Evolutionary conservation across 1,139 yeast genomes (phyloP).

Genomic region (Blastobotrys proliferans): DNA sequence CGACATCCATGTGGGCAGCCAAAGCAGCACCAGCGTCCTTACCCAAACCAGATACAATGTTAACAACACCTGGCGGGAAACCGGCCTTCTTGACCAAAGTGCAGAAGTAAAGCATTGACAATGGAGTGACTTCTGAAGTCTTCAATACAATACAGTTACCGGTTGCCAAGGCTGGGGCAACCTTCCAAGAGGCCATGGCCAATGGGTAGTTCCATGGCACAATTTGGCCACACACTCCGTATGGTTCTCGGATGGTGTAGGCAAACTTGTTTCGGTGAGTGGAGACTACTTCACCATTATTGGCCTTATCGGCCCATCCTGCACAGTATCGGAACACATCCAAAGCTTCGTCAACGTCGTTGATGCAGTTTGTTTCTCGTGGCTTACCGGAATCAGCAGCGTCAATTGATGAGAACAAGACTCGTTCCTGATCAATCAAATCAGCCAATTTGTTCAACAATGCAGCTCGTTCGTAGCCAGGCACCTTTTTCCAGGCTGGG

Average conservation of each 20-base stretch:
- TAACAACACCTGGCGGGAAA: slow-evolving; percentile 74
- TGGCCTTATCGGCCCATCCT: slow-evolving; percentile 79
- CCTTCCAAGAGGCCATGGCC: slow-evolving; percentile 68
- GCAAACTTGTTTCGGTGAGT: slow-evolving; percentile 57
- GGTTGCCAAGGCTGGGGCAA: slow-evolving; percentile 77
- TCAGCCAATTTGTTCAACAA: slow-evolving; percentile 50
- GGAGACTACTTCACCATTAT: slow-evolving; percentile 65
- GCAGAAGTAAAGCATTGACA: slow-evolving; percentile 67
- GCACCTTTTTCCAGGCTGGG: slow-evolving; percentile 45
- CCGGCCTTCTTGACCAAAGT: slow-evolving; percentile 64
- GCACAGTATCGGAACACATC: slow-evolving; percentile 56
- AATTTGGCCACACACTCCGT: slow-evolving; percentile 85
- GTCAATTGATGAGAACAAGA: slow-evolving; percentile 52
- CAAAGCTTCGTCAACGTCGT: slow-evolving; percentile 58
- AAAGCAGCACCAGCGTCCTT: slow-evolving; percentile 70
- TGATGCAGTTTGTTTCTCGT: slow-evolving; percentile 41
- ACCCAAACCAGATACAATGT: slow-evolving; percentile 74
- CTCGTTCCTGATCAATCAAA: slow-evolving; percentile 46
- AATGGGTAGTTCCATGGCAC: slow-evolving; percentile 92
- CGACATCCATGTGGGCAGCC: slow-evolving; percentile 61
- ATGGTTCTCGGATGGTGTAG: slow-evolving; percentile 65
- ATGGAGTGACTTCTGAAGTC: slow-evolving; percentile 76
- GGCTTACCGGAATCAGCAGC: slow-evolving; percentile 58
- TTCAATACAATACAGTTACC: slow-evolving; percentile 74
- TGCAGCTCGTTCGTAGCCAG: slow-evolving; percentile 45